These are phyloP conservation scores for Plasmodium cynomolgi DNA, from an alignment of 169 alveolate species.

Conservation along the genomic window DNA sequence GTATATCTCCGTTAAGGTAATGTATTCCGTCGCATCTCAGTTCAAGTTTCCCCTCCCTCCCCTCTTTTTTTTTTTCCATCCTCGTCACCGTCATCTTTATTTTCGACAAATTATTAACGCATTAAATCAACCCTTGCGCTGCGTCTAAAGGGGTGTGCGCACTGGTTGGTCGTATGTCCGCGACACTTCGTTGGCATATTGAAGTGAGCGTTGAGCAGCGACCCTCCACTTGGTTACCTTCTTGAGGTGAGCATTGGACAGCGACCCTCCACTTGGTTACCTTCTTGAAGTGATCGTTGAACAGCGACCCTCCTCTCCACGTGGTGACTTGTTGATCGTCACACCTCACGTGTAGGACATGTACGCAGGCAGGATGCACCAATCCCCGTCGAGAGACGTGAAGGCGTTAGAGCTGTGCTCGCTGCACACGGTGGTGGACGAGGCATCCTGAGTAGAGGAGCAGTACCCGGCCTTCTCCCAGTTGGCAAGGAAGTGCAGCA, in stretches of 20 bases:
- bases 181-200: neutral
- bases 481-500: constrained; percentile 29
- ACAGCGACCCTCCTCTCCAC: neutral
- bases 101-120: neutral
- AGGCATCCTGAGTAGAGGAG: constrained; percentile 1
- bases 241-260: neutral
- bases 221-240: too few species aligned
- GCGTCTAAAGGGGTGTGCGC: neutral
- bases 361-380: constrained; percentile 59
- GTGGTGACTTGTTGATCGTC: neutral
- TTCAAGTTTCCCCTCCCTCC: neutral
- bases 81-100: neutral
- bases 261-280: neutral
- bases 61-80: neutral
- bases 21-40: neutral
- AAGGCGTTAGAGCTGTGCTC: constrained; percentile 6
- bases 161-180: neutral
- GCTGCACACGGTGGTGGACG: neutral
- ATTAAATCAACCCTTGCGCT: neutral
- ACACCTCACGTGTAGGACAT: constrained; percentile 4
- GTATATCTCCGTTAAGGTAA: neutral
- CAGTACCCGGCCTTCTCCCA: neutral
- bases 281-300: neutral
- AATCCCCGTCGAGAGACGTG: constrained; percentile 25
- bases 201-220: neutral